Conservation (phyloP, 2,329 filamentous ascomycete genomes). For the Catunica adiposa region DNA sequence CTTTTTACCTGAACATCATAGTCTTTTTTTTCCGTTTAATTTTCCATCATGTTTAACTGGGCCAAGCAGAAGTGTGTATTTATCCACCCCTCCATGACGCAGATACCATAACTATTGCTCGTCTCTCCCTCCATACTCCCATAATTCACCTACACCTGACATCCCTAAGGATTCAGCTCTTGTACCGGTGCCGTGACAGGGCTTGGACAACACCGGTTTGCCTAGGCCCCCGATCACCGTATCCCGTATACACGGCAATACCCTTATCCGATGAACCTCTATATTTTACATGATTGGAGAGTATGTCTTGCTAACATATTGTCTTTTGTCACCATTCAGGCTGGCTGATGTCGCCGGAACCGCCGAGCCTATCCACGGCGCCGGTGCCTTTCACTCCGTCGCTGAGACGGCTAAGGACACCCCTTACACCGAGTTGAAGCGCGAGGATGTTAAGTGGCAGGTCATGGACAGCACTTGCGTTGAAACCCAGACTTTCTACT, state of each 20-base stretch:
- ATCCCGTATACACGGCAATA: not conserved
- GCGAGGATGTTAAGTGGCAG: constrained; percentile 68
- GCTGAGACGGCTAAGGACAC: constrained; percentile 61
- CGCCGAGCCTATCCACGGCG: constrained; percentile 89
- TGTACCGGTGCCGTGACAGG: constrained; percentile 6
- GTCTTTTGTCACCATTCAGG: constrained; percentile 24
- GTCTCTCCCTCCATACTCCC: constrained; percentile 1
- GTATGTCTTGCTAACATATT: constrained; percentile 3
- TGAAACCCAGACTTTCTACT: constrained; percentile 90
- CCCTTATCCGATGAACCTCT: not conserved
- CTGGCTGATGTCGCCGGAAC: constrained; percentile 77
- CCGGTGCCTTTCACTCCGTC: constrained; percentile 72
- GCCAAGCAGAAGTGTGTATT: constrained; percentile 67
- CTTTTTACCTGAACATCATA: constrained; percentile 5
- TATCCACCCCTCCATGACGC: constrained; percentile 2
- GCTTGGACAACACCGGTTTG: not conserved
- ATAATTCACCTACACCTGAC: constrained; percentile 11
- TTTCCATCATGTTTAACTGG: constrained; percentile 70
- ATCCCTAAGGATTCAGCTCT: constrained; percentile 17
- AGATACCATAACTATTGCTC: not conserved
- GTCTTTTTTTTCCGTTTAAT: constrained; percentile 8
- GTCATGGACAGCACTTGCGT: constrained; percentile 71
- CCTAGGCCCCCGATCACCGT: not conserved
- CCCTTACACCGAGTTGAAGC: constrained; percentile 64
- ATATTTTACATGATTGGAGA: not conserved